Base-by-base conservation (phyloP, 73 alveolate genomes). In the Paramecium sonneborni region DNA sequence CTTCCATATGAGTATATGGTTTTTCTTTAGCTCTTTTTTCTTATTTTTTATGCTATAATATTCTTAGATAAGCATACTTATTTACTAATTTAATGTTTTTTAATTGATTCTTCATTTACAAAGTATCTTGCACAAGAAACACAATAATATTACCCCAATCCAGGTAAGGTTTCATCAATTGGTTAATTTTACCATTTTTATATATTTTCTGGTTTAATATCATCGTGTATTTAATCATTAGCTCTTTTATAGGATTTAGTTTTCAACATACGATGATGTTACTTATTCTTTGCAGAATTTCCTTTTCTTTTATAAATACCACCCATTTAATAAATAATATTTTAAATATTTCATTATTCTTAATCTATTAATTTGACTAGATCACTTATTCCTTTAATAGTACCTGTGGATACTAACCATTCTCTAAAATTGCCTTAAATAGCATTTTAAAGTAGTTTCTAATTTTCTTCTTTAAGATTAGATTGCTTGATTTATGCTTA, bases 131-230 rank as follows among this genome's bases (percentile, higher is more conserved):
- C 93, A 46, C 97, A 94, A 72, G 95, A 92, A 21, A 94, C 88
- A 58, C 97, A 94, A 92, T 94, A 94, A 92, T 69, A 76, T 88
- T 94, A 92, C 0, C 97, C 97, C 86, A 94, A 90, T 30, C 97
- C 97, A 18, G 97, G 97, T 79, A 94, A 84, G 18, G 93, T 95
- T 94, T 94, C 97, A 92, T 94, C 94, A 37, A 94, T 92, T 86
- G 82, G 92, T 67, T 92, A 57, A 39, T 92, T 70, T 37, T 76
- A 18, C 92, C 90, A 92, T 93, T 92, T 92, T 68, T 88, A 76
- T 41, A 76, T 57, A 55, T 94, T 94, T 76, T 94, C 93, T 1
- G 97, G 97, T 39, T 94, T 92, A 43, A 94, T 88, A 79, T 94
- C 97, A 38, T 94, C 95, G 10, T 92, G 94, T 2, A 94, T 88